These are phyloP conservation scores for Leccinum longicurvipes DNA, from an alignment of 768 basidiomycete species.

Conservation along the genomic window DNA sequence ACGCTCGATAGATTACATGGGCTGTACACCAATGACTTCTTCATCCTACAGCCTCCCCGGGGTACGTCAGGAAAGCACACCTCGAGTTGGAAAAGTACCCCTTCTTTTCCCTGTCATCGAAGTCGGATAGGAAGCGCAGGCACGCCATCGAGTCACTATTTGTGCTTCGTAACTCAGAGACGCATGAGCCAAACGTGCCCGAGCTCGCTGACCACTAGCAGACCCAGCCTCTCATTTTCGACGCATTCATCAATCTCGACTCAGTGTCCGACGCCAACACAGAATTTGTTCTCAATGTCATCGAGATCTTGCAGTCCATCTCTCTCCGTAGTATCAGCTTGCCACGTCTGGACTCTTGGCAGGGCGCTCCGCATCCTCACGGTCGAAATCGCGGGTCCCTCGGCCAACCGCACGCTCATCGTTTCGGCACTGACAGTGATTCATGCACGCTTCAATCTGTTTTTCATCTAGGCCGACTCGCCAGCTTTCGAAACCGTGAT, in stretches of 20 bases:
- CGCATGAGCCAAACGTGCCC: conserved; percentile 61
- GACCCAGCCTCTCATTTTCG: conserved; percentile 63
- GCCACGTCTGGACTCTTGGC: conserved; percentile 33
- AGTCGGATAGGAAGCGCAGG: conserved; percentile 52
- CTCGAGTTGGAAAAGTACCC: conserved; percentile 39
- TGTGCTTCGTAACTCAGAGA: conserved; percentile 78
- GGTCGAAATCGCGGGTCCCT: conserved; percentile 50
- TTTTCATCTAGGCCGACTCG: conserved; percentile 52
- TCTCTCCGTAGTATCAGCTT: conserved; percentile 44
- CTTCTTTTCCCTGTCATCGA: conserved; percentile 56
- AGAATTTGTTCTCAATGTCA: conserved; percentile 68
- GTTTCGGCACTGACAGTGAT: conserved; percentile 60
- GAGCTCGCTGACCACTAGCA: conserved; percentile 58
- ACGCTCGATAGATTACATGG: conserved; percentile 84
- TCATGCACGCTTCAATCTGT: conserved; percentile 54
- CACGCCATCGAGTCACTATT: conserved; percentile 86
- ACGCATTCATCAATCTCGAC: conserved; percentile 60
- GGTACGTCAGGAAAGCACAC: conserved; percentile 68
- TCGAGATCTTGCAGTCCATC: conserved; percentile 70
- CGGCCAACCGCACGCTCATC: conserved; percentile 74
- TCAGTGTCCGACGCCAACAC: conserved; percentile 60
- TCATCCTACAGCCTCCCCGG: conserved; percentile 73
- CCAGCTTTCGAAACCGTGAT: conserved; percentile 61
- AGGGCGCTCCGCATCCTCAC: conserved; percentile 49
- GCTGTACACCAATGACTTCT: conserved; percentile 74